phyloP scores from a whole-genome alignment of 1,139 yeast species.

The Ogataea hybrid region DNA sequence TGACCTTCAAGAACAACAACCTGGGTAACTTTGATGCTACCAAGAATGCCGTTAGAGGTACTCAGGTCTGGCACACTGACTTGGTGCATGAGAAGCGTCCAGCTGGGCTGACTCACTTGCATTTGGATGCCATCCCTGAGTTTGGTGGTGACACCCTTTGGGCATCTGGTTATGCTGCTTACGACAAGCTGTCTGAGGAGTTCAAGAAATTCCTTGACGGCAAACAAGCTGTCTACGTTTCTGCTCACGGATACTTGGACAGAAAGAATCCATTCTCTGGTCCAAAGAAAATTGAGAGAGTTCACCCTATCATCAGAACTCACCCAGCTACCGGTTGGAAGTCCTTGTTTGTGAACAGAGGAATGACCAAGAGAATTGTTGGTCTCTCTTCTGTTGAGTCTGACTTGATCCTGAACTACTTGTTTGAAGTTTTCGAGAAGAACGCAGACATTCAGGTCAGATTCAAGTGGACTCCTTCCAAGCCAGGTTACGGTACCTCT shows the following conservation, averaged over 20 bases:
- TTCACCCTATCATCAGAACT: constrained; percentile 47
- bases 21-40: constrained; percentile 25
- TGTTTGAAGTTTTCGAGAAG: constrained; percentile 42
- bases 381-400: constrained; percentile 45
- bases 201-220: constrained; percentile 49
- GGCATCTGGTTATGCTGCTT: constrained; percentile 51
- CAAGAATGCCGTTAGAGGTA: constrained; percentile 18
- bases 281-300: constrained; percentile 41
- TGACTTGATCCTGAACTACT: constrained; percentile 37
- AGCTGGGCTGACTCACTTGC: constrained; percentile 48
- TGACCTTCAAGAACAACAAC: constrained; percentile 21
- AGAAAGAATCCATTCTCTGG: constrained; percentile 43
- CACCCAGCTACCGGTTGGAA: constrained; percentile 60
- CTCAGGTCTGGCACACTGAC: constrained; percentile 44
- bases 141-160: constrained; percentile 52
- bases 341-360: constrained; percentile 44
- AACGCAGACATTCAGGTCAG: constrained; percentile 52
- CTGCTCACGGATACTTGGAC: constrained; percentile 44
- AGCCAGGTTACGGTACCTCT: constrained; percentile 49
- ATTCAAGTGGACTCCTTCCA: constrained; percentile 49
- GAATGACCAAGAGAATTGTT: constrained; percentile 42
- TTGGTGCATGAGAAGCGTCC: constrained; percentile 48
- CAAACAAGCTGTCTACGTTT: constrained; percentile 44
- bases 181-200: constrained; percentile 49
- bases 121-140: constrained; percentile 44